These are phyloP conservation scores for Sicyos baderoa DNA, from an alignment of 306 rosid species.

Conservation along the genomic window DNA sequence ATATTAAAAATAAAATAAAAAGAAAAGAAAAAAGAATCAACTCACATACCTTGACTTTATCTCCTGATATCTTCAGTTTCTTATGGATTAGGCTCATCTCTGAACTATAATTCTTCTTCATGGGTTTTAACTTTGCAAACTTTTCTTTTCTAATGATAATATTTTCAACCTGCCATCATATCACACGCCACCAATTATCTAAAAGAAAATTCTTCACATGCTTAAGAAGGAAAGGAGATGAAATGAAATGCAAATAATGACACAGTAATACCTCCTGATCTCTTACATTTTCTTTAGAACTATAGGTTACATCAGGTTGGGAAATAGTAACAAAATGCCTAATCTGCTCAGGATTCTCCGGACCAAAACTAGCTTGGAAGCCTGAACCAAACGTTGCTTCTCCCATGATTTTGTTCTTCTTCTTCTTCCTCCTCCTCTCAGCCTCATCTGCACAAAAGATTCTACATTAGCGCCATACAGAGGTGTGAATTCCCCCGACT, in stretches of 20 bases:
- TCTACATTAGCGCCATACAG: conserved; percentile 25
- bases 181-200: conserved; percentile 3
- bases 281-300: conserved; percentile 46
- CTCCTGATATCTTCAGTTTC: conserved; percentile 77
- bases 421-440: conserved; percentile 66
- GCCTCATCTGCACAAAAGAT: conserved; percentile 51
- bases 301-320: conserved; percentile 48
- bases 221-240: conserved; percentile 14
- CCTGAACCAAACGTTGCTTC: conserved; percentile 41
- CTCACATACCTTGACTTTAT: conserved; percentile 59
- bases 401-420: conserved; percentile 42
- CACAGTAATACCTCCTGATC: conserved; percentile 47
- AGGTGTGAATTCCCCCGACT: conserved; percentile 14
- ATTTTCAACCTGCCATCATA: conserved; percentile 57
- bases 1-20: not conserved
- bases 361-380: conserved; percentile 33
- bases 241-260: conserved; percentile 15
- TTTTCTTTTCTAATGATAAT: conserved; percentile 42
- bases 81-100: conserved; percentile 46
- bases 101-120: conserved; percentile 48
- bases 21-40: conserved; percentile 7
- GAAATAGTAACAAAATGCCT: conserved; percentile 35
- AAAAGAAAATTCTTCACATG: conserved; percentile 12
- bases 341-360: conserved; percentile 47
- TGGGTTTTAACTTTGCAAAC: conserved; percentile 47